A percentile compares a stretch with the other conserved stretches of the same genome.
Evolutionary conservation across 2,329 filamentous ascomycete species (phyloP).

Genomic region (Pestalotiopsis sp.): DNA sequence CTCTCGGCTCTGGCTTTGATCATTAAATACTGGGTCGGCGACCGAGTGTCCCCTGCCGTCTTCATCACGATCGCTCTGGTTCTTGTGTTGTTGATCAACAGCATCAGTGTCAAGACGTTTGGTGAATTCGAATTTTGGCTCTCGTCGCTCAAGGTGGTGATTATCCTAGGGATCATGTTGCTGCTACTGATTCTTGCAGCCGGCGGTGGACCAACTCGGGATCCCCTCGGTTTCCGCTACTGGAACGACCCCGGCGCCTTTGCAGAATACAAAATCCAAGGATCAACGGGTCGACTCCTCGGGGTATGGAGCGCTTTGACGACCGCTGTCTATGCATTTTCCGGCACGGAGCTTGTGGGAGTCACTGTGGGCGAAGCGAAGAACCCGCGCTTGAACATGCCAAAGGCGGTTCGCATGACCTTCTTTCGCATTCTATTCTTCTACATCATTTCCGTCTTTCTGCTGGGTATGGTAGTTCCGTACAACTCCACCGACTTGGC

Average conservation of each 20-base stretch:
- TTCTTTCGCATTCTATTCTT: constrained; percentile 8
- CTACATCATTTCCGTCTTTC: constrained; percentile 9
- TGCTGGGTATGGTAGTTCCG: neutral
- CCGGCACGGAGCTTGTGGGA: constrained; percentile 2
- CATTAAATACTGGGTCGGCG: neutral
- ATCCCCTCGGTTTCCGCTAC: constrained; percentile 12
- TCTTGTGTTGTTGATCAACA: neutral
- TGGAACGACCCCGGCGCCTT: constrained; percentile 12
- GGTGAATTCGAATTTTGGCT: constrained; percentile 11
- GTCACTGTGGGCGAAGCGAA: neutral
- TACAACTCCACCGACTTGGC: neutral
- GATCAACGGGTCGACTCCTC: neutral
- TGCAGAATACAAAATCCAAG: constrained; percentile 5
- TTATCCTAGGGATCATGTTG: constrained; percentile 15
- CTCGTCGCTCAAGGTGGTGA: constrained; percentile 10
- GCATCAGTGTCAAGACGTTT: neutral
- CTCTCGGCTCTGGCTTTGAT: neutral
- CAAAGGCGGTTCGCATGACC: neutral
- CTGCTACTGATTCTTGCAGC: neutral
- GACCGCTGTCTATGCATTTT: constrained; percentile 3
- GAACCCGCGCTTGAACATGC: constrained; percentile 2
- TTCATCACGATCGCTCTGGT: neutral
- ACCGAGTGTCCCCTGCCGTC: neutral
- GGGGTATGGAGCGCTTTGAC: constrained; percentile 10
- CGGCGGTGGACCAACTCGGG: constrained; percentile 10